Base-by-base conservation (phyloP, 1,139 yeast genomes). In the Pichia sp. region DNA sequence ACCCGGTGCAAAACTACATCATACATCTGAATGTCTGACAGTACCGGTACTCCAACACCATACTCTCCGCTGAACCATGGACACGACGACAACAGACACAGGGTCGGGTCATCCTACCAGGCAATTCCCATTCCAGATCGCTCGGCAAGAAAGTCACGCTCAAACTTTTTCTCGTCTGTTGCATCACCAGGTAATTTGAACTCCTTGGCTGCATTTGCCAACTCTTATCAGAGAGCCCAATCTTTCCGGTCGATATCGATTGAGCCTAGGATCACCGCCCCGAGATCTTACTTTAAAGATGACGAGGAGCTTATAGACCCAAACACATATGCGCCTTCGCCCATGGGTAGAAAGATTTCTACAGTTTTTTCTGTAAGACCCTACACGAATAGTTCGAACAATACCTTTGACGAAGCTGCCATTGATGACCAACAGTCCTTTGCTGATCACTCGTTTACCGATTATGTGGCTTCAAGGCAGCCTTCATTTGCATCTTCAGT, bases 211-310 rank as follows among this genome's bases (percentile, higher is more conserved):
- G 82, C 87, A 54, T 89, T 89, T 69, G 95, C 95, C 2, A 81
- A 89, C 1, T 87, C 96, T 1, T 82, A 76, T 63, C 74, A 81
- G 45, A 74, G 96, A 62, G 95, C 96, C 0, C 95, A 86, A 66
- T 79, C 89, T 4, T 82, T 81, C 62, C 71, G 75, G 58, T 73
- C 80, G 8, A 71, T 82, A 49, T 72, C 80, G 6, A 71, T 82
- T 48, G 87, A 82, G 57, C 75, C 79, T 1, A 67, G 74, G 19
- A 57, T 67, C 12, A 62, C 59, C 39, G 71, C 74, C 10, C 67
- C 78, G 5, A 68, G 85, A 56, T 75, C 84, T 0, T 80, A 70
- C 55, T 78, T 80, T 59, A 71, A 66, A 55, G 77, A 75, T 55
- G 70, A 70, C 37, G 88, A 83, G 60, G 89, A 83, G 63, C 68